Evolutionary conservation across 139 green algal genomes (phyloP), one percentile per base, ranked within the genome.

Genomic region (Marvania coccoides): DNA sequence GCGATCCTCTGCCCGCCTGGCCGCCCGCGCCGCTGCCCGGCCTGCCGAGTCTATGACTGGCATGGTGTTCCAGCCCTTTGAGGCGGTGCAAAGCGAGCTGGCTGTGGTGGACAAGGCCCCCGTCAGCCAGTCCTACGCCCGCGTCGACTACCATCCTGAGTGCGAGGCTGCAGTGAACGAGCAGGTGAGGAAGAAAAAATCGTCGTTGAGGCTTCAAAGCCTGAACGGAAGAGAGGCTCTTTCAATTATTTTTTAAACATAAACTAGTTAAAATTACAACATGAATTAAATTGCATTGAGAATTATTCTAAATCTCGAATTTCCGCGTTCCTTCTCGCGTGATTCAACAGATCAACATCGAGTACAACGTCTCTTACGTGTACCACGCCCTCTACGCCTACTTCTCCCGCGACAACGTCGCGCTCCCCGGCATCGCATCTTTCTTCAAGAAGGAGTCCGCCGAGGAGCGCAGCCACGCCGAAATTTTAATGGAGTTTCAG

Each of bases 321-420:
- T 47, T 30, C 3, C 37, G 19, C 36, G 4, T 38, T 39, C 46
- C 46, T 15, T 7, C 46, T 46, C 48, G 55, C 58, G n/a, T n/a
- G n/a, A n/a, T n/a, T n/a, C n/a, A n/a, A n/a, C n/a, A n/a, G n/a
- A 74, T 69, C 75, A 88, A 80, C 76, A 88, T 95, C 51, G 88
- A 95, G 82, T 91, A 92, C 78, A 92, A 86, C 46, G 84, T 96
- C 40, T 88, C 71, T 10, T 97, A 96, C 66, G 81, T 96, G 24
- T 99, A 99, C 77, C 92, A 97, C 60, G 78, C 90, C 1, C 77
- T 99, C 35, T 95, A 81, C 42, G 74, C 81, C 19, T 99, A 94
- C 84, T 98, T 98, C 67, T 78, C 87, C 45, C 85, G 90, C n/a
- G 94, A 98, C 83, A 97, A 98, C 62, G 91, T 99, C 35, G 91